Conservation (phyloP, 1,284 basidiomycete species). For the Marasmius oreades region DNA sequence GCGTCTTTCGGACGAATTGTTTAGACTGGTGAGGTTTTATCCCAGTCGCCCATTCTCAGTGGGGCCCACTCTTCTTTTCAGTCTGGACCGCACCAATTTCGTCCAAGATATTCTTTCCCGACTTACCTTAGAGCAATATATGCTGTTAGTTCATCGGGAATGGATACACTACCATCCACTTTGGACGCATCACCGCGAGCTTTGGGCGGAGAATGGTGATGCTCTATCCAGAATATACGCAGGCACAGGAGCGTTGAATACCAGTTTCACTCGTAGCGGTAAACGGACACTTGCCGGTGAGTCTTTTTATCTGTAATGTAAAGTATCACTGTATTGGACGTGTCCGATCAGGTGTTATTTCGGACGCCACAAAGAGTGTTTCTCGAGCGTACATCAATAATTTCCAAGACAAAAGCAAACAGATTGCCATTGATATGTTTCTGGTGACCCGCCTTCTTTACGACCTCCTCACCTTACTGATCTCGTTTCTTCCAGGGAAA, state of each 20-base stretch:
- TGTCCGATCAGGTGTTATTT: conserved; percentile 63
- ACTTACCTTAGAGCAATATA: conserved; percentile 71
- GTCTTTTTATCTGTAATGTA: conserved; percentile 14
- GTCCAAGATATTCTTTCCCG: conserved; percentile 90
- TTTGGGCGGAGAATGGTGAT: conserved; percentile 98
- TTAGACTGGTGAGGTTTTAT: conserved; percentile 75
- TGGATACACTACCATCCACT: conserved; percentile 70
- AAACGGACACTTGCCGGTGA: conserved; percentile 86
- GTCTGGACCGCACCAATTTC: conserved; percentile 97
- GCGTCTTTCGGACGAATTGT: conserved; percentile 94
- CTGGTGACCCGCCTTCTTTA: conserved; percentile 45
- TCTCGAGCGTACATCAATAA: conserved; percentile 96
- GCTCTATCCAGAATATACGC: conserved; percentile 91
- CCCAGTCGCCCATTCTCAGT: conserved; percentile 6
- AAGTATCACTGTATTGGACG: conserved; percentile 5
- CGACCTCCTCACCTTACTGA: neutral
- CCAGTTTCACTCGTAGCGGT: conserved; percentile 90
- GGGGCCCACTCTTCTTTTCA: conserved; percentile 28
- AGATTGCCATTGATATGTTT: conserved; percentile 93
- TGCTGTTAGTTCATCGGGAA: conserved; percentile 65
- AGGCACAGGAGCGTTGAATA: conserved; percentile 95
- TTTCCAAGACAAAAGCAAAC: conserved; percentile 95
- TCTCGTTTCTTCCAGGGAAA: conserved; percentile 66
- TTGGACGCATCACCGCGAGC: conserved; percentile 85
- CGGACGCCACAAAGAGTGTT: conserved; percentile 96